These are phyloP conservation scores for Diaporthe humulicola DNA, from an alignment of 2,329 filamentous ascomycete species.

Conservation along the genomic window DNA sequence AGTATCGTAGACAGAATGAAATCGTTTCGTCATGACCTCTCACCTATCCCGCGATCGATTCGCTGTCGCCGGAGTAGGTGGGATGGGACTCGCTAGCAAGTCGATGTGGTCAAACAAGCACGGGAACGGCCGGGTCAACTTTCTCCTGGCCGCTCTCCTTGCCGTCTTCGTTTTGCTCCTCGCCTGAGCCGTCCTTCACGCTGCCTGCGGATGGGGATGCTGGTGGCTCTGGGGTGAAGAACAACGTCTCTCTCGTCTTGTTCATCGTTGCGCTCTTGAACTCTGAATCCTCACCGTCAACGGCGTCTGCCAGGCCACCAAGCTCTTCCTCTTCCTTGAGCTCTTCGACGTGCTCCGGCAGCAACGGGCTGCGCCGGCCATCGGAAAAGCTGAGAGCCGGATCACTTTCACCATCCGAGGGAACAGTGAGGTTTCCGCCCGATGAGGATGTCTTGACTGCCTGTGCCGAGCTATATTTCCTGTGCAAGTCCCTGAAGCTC, in stretches of 20 bases:
- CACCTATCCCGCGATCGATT: background rate
- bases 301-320: slow-evolving; percentile 33
- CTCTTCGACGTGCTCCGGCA: slow-evolving; percentile 60
- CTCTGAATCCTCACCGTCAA: slow-evolving; percentile 41
- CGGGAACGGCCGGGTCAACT: slow-evolving; percentile 27
- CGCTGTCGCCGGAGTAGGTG: background rate
- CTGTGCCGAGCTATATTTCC: slow-evolving; percentile 69
- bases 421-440: slow-evolving; percentile 58
- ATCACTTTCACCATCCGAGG: slow-evolving; percentile 72
- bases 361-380: slow-evolving; percentile 67
- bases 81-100: background rate
- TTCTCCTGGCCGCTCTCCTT: slow-evolving; percentile 29
- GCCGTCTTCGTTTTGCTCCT: slow-evolving; percentile 35
- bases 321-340: slow-evolving; percentile 45
- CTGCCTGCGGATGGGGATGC: slow-evolving; percentile 48
- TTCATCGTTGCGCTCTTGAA: slow-evolving; percentile 48
- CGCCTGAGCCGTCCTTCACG: slow-evolving; percentile 42
- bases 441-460: slow-evolving; percentile 57
- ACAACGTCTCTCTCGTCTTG: slow-evolving; percentile 50
- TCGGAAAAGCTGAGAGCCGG: slow-evolving; percentile 72
- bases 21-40: slow-evolving; percentile 35
- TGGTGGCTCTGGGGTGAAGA: slow-evolving; percentile 58
- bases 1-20: slow-evolving; percentile 38
- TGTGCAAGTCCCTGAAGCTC: slow-evolving; percentile 74
- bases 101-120: slow-evolving; percentile 36